A percentile compares a stretch with the other conserved stretches of the same genome.
Conservation (phyloP, 345 rosid genomes). For the Hibiscus syriacus region DNA sequence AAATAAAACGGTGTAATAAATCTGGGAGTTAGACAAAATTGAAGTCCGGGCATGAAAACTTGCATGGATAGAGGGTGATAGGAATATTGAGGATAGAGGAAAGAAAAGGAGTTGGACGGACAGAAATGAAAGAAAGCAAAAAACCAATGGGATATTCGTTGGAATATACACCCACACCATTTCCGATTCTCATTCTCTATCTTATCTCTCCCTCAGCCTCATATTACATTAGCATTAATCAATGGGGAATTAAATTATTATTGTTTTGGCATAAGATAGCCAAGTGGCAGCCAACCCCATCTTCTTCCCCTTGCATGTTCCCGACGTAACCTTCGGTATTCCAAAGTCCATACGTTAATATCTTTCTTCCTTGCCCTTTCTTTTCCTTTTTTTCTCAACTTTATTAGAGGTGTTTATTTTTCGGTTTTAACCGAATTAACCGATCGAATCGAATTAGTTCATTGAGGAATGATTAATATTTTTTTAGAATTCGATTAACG, state of each 20-base stretch:
- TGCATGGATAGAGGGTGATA: neutral
- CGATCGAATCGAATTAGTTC: too few species aligned
- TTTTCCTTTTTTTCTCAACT: too few species aligned
- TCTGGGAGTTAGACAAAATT: too few species aligned
- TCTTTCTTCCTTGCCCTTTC: neutral
- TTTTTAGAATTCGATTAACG: too few species aligned
- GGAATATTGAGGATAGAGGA: neutral
- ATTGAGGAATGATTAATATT: too few species aligned
- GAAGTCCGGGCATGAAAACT: neutral
- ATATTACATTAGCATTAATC: neutral
- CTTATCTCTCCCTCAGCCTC: constrained; percentile 6
- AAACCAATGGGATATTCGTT: neutral
- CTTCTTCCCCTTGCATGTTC: neutral
- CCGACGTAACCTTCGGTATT: constrained; percentile 24
- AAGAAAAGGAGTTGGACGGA: constrained; percentile 1
- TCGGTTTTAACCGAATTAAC: too few species aligned
- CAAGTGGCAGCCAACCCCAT: constrained; percentile 7
- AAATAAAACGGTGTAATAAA: too few species aligned
- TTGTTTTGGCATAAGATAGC: neutral
- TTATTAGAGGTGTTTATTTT: too few species aligned
- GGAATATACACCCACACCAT: neutral
- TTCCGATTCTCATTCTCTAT: neutral
- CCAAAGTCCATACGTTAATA: constrained; percentile 14
- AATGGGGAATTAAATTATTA: neutral
- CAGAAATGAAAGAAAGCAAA: neutral